Base-by-base conservation (phyloP, 345 rosid genomes). In the Corchorus capsularis region DNA sequence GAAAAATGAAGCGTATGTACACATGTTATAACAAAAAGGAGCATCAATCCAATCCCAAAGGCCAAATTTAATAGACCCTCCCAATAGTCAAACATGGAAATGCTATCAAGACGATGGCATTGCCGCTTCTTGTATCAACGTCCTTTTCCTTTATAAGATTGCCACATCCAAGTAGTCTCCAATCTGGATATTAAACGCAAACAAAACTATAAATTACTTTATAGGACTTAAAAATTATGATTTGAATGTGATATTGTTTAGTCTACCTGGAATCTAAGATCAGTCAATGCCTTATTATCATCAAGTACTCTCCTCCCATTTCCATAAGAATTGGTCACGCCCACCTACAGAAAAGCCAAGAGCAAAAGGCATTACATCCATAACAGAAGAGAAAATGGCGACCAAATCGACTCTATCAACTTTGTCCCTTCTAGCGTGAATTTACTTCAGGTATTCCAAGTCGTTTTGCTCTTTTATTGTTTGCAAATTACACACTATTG, bases 121-220 rank as follows among this genome's bases (percentile, higher is more conserved):
- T 37, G 75, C 75, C 16, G 76, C 80, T 79, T 27, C 27, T 27
- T 27, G 27, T 37, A n/a, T 64, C 20, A 41, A 39, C 22, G n/a
- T 8, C 12, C 39, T 16, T 2, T 64, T 64, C 50, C 69, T 64
- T 20, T 64, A 89, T 17, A 83, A 74, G 77, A 89, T 83, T 8
- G 98, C 96, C 82, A 92, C 96, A 65, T 94, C 98, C 88, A 94
- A 85, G 85, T 91, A 91, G 75, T 94, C 97, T 64, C 97, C 98
- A 60, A 92, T 89, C 98, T 94, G 87, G 50, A 77, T 60, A 77
- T 19, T 16, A 63, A 61, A 73, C 53, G 22, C 71, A 53, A 19
- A 43, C 5, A 27, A 37, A 46, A 64, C 47, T 64, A 13, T 37
- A 61, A 37, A 64, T 57, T 22, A 37, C 16, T 43, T 16, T 16